Conservation (phyloP, 306 rosid genomes). For the Urtica urens region DNA sequence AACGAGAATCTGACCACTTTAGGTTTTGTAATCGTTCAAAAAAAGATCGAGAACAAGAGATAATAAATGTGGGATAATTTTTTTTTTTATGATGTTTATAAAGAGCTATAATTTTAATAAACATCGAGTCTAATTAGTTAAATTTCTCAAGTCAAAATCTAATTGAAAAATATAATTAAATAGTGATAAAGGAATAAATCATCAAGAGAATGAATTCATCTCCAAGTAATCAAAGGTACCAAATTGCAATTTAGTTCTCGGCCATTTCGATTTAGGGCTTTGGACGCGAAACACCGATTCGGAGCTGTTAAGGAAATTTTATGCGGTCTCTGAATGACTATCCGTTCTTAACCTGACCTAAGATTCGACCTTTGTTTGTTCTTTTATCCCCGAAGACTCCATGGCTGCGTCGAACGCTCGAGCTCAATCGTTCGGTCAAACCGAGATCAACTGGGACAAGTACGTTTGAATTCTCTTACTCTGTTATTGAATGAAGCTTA, state of each 20-base stretch:
- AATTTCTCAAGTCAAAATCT: too few relatives aligned
- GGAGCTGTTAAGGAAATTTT: not conserved
- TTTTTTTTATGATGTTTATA: too few relatives aligned
- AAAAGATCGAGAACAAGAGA: too few relatives aligned
- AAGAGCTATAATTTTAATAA: too few relatives aligned
- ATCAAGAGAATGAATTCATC: not conserved
- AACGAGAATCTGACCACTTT: too few relatives aligned
- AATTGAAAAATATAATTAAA: too few relatives aligned
- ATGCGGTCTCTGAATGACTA: slow-evolving; percentile 1
- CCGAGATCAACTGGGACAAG: slow-evolving; percentile 96
- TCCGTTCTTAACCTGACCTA: slow-evolving; percentile 20
- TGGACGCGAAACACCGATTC: not conserved
- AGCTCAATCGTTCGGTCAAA: slow-evolving; percentile 43
- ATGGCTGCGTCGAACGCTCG: slow-evolving; percentile 42
- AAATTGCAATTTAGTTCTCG: not conserved
- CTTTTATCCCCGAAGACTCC: slow-evolving; percentile 9
- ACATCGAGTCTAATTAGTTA: too few relatives aligned
- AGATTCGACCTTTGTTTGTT: not conserved
- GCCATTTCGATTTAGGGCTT: not conserved
- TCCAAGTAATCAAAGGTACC: slow-evolving; percentile 10
- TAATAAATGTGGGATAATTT: too few relatives aligned
- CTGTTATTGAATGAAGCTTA: not conserved
- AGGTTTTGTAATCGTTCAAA: too few relatives aligned
- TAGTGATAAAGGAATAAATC: not conserved
- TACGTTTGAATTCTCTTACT: slow-evolving; percentile 11